Evolutionary conservation across 108 stramenopile genomes (phyloP), one percentile per base, ranked within the genome.

Genomic region (Bacterosira constricta): DNA sequence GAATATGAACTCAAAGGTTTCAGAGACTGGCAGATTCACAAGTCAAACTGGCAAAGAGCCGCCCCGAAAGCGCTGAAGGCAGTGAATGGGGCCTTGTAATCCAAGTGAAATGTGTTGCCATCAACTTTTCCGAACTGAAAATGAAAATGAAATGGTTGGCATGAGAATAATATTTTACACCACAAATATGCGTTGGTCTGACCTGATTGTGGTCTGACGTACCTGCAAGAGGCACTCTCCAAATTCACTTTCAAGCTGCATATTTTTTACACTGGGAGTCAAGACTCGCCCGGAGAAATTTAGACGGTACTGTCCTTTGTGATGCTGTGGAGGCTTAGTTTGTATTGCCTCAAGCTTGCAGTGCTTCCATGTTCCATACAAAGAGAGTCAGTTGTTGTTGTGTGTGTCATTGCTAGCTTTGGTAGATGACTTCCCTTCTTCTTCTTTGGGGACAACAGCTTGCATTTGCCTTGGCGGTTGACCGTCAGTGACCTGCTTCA

Each of bases 61-160:
- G 67, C 67, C 25, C 38, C 67, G 18, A 75, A 75, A 37, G 66
- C 74, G 23, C 85, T 80, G 57, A 56, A 54, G 36, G 65, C 46
- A 38, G 35, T 71, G 55, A 76, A 58, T 27, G 69, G 50, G 29
- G 57, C 38, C 70, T 80, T 83, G 60, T 79, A 90, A 71, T 90
- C 90, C 52, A 90, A 57, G 41, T 89, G 86, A 74, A 89, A 90
- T 25, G 63, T 60, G 18, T 85, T 70, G 15, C 89, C 79, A 39
- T 77, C 82, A 11, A 86, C 86, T 82, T 85, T 87, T 15, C 90
- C 90, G 45, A 90, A 90, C n/a, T n/a, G n/a, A n/a, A n/a, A n/a
- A n/a, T n/a, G n/a, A n/a, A n/a, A n/a, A n/a, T n/a, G n/a, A n/a
- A n/a, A n/a, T n/a, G n/a, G n/a, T n/a, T n/a, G n/a, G n/a, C n/a